Base-by-base conservation (phyloP, 768 basidiomycete species). In the Termitomyces sp. region DNA sequence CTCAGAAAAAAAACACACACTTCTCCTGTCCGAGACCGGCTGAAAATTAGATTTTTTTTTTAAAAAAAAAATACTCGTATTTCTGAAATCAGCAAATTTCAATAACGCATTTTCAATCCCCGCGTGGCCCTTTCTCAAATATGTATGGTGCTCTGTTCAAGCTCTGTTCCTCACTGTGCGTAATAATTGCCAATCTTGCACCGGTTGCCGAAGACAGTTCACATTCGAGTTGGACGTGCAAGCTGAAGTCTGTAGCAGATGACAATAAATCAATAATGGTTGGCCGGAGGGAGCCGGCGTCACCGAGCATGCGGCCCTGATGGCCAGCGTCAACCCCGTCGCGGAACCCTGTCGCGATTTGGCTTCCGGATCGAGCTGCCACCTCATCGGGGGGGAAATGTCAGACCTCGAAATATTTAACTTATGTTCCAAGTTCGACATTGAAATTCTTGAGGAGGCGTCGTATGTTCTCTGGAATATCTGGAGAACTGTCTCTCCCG, bases 391-490 rank as follows among this genome's bases (percentile, higher is more conserved):
- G n/a, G 48, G n/a, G 43, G 41, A 28, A n/a, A 62, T 63, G 58
- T 58, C 64, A 41, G 70, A 73, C 63, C 46, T 53, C 44, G 65
- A 72, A 52, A 69, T 74, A 26, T 58, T 63, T 45, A 49, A 61
- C 14, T 52, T 56, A n/a, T 59, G 65, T 46, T 66, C 70, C 4
- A 73, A 68, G 59, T 72, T 73, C 62, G 65, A 76, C 64, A 60
- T 72, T 15, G 59, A 71, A 19, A 61, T 71, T 21, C 64, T 65
- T 5, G 74, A 76, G 62, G 74, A 75, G 55, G 76, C 76, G 1
- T 72, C 73, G 0, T 68, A 68, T 50, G 58, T 75, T 28, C 66
- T 77, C 17, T 76, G 74, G 72, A 61, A 68, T 52, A 65, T 77
- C 45, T 75, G 74, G 71, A 67, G 63, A 47, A 60, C 64, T 43